Base-by-base conservation (phyloP, 2,329 filamentous ascomycete species). In the Colletotrichum brevisporum region DNA sequence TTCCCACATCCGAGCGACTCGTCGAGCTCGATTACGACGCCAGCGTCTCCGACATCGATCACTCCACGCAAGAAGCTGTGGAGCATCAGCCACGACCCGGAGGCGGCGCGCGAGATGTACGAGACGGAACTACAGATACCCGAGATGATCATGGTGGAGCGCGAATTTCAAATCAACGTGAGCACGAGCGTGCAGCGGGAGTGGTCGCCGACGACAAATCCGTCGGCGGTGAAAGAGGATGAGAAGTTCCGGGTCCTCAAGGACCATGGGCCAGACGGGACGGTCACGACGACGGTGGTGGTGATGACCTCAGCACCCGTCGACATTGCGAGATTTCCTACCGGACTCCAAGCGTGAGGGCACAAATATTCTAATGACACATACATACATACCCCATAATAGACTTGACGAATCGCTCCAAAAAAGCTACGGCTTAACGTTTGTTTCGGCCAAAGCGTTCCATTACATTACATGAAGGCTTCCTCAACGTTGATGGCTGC, bases 111-210 rank as follows among this genome's bases (percentile, higher is more conserved):
- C 31, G 31, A 36, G 9, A 36, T 36, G 2, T 55, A 43, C 5
- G 45, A 48, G n/a, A 36, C 52, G 13, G 47, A 45, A 5, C 16
- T 43, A 0, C 62, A 66, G 9, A 9, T 36, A 2, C 41, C 62
- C 3, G 62, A 69, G 13, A 66, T 66, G 62, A 69, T 69, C 2
- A 56, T 61, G 55, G 51, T 69, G 9, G 62, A 69, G 36, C 56
- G 50, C 5, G 54, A 66, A 2, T 69, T 69, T 9, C 16, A 61
- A 15, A 60, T 69, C 43, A 58, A 57, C 0, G 56, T 66, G 13
- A 69, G 48, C 24, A 69, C 31, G 18, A 56, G 24, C 5, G 6
- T 43, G 3, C 41, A 54, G 1, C 54, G 39, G 3, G 27, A 48
- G 4, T 51, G 18, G 21, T 39, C 50, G 12, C 39, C 53, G 1